Evolutionary conservation across 345 rosid genomes (phyloP), one percentile per base, ranked within the genome.

Genomic region (Triadica sebifera): DNA sequence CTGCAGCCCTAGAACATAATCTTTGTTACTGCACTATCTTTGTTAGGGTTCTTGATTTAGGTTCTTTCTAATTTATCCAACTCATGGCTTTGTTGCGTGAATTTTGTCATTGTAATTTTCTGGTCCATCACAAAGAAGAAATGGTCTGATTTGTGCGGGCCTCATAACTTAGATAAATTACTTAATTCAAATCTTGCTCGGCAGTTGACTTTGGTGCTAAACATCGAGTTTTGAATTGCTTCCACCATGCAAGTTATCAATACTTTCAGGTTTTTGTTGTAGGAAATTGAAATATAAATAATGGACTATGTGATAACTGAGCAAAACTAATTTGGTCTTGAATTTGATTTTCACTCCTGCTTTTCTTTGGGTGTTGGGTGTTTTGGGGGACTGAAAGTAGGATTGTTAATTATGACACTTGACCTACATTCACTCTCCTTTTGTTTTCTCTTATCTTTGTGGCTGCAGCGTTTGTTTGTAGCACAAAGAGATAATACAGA

Each of bases 391-490:
- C 8, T 51, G 53, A 24, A 6, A 39, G n/a, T 58, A 13, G 45
- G n/a, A 66, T 62, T 13, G 19, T 22, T 15, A 47, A 55, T 24
- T 19, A 13, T 39, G 58, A 20, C 3, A 12, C 51, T 16, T 22
- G 7, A 16, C 52, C 71, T 49, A 59, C 13, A 12, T 19, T 80
- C 58, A 67, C 37, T 16, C 34, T 58, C 56, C 56, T 45, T 69
- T 47, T 52, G 38, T 56, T 37, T 61, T 71, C 24, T 50, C 34
- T 39, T 71, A 49, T 78, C 77, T 59, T 9, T 77, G 78, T 77
- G 78, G 37, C 50, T 77, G 73, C 91, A 95, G 98, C 80, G 86
- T 82, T 73, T 95, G 73, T 85, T 95, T 88, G 93, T 95, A 70
- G 94, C 79, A 41, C 93, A 81, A 65, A 84, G 82, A 74, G 93